A percentile compares a stretch with the other conserved stretches of the same genome.
These are phyloP conservation scores for Aspergillus campestris DNA, from an alignment of 495 filamentous ascomycete species.

Conservation along the genomic window DNA sequence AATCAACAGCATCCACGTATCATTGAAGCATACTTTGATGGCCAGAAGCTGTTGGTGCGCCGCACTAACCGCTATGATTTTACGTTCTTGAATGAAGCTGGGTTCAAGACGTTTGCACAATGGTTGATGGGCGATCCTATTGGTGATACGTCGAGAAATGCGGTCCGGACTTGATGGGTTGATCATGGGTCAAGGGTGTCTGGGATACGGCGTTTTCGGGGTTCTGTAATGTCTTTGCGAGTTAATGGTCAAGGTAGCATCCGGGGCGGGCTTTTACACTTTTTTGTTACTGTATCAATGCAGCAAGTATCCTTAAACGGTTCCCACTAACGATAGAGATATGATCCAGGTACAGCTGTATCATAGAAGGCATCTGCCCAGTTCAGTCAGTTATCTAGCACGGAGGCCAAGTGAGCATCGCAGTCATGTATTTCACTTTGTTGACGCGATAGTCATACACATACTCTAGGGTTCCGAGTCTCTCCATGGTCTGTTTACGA, in stretches of 20 bases:
- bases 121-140: slow-evolving; percentile 6
- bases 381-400: too few relatives aligned
- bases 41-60: slow-evolving; percentile 5
- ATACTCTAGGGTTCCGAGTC: too few relatives aligned
- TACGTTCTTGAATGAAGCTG: slow-evolving; percentile 1
- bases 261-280: too few relatives aligned
- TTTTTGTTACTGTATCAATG: too few relatives aligned
- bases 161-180: not conserved
- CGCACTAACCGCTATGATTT: slow-evolving; percentile 9
- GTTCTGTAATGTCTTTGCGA: slow-evolving; percentile 2
- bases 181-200: not conserved
- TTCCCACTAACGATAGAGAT: too few relatives aligned
- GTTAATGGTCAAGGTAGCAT: not conserved
- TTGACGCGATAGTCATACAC: too few relatives aligned
- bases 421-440: too few relatives aligned
- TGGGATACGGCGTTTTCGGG: not conserved
- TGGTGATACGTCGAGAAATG: not conserved
- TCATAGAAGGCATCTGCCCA: too few relatives aligned
- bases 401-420: too few relatives aligned
- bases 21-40: slow-evolving; percentile 14
- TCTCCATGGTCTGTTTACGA: too few relatives aligned
- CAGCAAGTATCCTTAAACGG: too few relatives aligned
- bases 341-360: too few relatives aligned
- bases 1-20: slow-evolving; percentile 3
- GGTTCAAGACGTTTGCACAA: slow-evolving; percentile 9